Evolutionary conservation across 139 green algal species (phyloP), one percentile per base, ranked within the genome.

Genomic region (Eudorina sp.): DNA sequence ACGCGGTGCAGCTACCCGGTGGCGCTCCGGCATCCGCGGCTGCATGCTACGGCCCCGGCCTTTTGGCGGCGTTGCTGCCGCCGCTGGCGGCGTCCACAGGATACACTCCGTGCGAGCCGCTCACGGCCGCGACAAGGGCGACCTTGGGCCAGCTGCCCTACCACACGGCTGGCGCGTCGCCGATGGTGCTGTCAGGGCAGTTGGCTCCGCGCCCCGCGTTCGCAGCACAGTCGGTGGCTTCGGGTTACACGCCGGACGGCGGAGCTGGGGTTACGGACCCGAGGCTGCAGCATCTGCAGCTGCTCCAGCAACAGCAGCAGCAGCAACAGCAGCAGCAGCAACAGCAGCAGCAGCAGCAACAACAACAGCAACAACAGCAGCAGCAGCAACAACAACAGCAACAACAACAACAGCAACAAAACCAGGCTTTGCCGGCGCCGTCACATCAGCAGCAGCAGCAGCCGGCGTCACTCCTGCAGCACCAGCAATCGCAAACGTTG

Each of bases 321-420:
- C 45, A 40, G 2, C 43, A 62, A 29, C 45, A 13, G 8, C 16
- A 41, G 45, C 27, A 43, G 73, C 72, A 31, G 38, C 45, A 7
- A 62, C 72, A 18, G 40, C 43, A 60, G 16, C 73, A 82, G 46
- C 73, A 82, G 43, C 73, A 81, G 73, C 45, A 38, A 46, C 43
- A 29, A n/a, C 73, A 64, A 29, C 29, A 62, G 43, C 45, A 45
- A 60, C 43, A 60, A 21, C 73, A 82, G 46, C 73, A 82, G 43
- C 73, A 81, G 73, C 45, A 38, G 73, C 43, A 29, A n/a, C 73
- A 64, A 29, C 29, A 62, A 62, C 45, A 45, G 46, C 68, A 76
- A 25, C 38, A 23, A 45, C 38, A 25, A 31, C 72, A 79, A 53
- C 43, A 60, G 34, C 73, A 60, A 31, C 73, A 29, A 9, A 27